Evolutionary conservation across 768 basidiomycete genomes (phyloP), one percentile per base, ranked within the genome.

Genomic region (Chalciporus piperatus): DNA sequence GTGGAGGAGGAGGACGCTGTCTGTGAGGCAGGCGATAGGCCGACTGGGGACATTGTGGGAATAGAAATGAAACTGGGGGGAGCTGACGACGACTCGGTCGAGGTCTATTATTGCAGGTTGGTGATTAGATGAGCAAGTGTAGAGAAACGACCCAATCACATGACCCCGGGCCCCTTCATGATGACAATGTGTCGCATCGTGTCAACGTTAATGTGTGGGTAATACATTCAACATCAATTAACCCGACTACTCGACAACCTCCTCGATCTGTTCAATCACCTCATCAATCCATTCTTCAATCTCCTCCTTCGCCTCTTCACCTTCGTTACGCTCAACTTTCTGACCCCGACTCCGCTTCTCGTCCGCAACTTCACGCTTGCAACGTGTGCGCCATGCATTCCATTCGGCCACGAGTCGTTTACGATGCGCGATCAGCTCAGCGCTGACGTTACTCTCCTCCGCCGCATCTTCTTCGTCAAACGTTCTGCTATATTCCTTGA

Each of bases 391-490:
- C 97, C 97, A 98, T 39, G 96, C 92, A 71, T 99, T 97, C 97
- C 97, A 99, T 73, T 99, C 97, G 64, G 97, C 92, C 60, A 98
- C 88, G 47, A 98, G 79, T 42, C 97, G 81, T 69, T 91, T 90
- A 54, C 97, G 81, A 57, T 85, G 84, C 16, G 92, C 92, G 59
- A 95, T 80, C 22, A 97, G 81, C 72, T 98, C 97, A 5, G 94
- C 93, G 58, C 88, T 94, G 60, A 95, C 91, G 61, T 88, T 90
- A 69, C 87, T 92, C 73, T 96, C 94, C 67, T 98, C 94, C 17
- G 89, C 84, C 22, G 93, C 92, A 68, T 98, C 97, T 62, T 97
- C 93, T 72, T 98, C 96, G 48, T 99, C 97, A 69, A 98, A 99
- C 30, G 77, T 72, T 12, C 92, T 83, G 61, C 91, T 90, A 76